These are phyloP conservation scores for Magnolia kwangsiensis DNA, from an alignment of 164 flowering plant genomes.

Conservation along the genomic window DNA sequence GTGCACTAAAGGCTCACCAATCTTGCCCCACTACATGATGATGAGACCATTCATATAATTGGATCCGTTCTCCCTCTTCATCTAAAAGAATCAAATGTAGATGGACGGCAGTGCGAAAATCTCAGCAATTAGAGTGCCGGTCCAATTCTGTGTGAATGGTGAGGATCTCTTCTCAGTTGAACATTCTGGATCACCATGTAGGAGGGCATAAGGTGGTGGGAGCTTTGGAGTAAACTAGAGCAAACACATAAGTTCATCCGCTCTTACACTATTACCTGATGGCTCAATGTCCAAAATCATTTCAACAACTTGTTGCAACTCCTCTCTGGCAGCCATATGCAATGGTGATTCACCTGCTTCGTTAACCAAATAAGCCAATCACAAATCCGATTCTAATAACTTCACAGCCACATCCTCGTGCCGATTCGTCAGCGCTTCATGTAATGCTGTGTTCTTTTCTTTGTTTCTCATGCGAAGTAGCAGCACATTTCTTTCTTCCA, in stretches of 20 bases:
- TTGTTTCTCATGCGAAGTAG: conserved; percentile 4
- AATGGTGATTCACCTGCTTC: not conserved
- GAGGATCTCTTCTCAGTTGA: not conserved
- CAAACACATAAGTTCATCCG: not conserved
- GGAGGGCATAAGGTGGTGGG: not conserved
- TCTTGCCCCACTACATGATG: too few relatives aligned
- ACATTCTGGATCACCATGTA: not conserved
- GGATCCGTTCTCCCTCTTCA: too few relatives aligned
- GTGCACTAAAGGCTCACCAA: too few relatives aligned
- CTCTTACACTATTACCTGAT: too few relatives aligned
- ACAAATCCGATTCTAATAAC: not conserved
- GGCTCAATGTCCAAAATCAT: not conserved
- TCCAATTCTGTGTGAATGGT: not conserved
- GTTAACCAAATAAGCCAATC: not conserved
- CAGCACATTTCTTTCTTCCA: not conserved
- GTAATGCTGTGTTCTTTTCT: conserved; percentile 9
- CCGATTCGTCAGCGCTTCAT: conserved; percentile 7
- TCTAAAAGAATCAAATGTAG: too few relatives aligned
- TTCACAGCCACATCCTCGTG: not conserved
- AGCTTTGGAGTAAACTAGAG: not conserved
- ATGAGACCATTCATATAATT: too few relatives aligned
- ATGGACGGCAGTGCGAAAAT: not conserved
- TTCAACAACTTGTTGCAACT: not conserved
- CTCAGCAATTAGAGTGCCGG: not conserved
- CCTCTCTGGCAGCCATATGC: conserved; percentile 6